Conservation (phyloP, 2,329 filamentous ascomycete species). For the Aspergillus transmontanensis region DNA sequence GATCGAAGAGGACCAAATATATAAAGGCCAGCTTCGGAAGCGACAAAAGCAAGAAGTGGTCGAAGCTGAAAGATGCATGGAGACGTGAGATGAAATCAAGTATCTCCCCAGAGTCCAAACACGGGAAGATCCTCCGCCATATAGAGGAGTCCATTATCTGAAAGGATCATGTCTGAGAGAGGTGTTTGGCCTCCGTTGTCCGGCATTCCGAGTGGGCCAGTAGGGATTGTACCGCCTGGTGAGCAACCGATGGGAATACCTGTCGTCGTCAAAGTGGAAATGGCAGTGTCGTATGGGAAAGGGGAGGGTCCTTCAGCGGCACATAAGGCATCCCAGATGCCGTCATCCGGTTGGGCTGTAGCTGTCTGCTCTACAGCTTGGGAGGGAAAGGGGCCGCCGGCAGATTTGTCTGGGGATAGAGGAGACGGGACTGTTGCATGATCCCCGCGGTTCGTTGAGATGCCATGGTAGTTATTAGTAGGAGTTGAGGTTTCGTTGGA, state of each 20-base stretch:
- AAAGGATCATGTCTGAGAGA: constrained; percentile 35
- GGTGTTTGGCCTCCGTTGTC: constrained; percentile 30
- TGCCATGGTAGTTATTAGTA: constrained; percentile 3
- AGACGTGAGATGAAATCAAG: constrained; percentile 11
- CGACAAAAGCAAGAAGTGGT: not conserved
- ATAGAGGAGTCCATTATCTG: constrained; percentile 37
- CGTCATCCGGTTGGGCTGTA: constrained; percentile 20
- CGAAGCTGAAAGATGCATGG: not conserved
- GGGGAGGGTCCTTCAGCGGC: constrained; percentile 19
- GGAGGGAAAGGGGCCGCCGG: constrained; percentile 17
- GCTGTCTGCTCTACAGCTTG: constrained; percentile 17
- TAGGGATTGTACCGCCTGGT: constrained; percentile 31
- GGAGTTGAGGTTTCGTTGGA: constrained; percentile 12
- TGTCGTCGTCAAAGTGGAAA: constrained; percentile 36
- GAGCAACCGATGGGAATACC: constrained; percentile 37
- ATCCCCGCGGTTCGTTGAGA: constrained; percentile 7
- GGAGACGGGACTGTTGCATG: constrained; percentile 25
- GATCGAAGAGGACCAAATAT: not conserved
- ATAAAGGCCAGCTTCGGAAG: not conserved
- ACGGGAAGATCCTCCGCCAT: constrained; percentile 38
- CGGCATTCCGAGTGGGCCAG: constrained; percentile 17
- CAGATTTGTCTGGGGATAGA: constrained; percentile 24
- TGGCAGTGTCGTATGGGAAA: constrained; percentile 33
- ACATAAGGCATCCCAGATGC: constrained; percentile 35
- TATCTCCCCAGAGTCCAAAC: constrained; percentile 36